Percentiles rank a stretch among this genome's conserved stretches.
Conservation (phyloP, 1,139 yeast species). For the Zygoascus meyerae region DNA sequence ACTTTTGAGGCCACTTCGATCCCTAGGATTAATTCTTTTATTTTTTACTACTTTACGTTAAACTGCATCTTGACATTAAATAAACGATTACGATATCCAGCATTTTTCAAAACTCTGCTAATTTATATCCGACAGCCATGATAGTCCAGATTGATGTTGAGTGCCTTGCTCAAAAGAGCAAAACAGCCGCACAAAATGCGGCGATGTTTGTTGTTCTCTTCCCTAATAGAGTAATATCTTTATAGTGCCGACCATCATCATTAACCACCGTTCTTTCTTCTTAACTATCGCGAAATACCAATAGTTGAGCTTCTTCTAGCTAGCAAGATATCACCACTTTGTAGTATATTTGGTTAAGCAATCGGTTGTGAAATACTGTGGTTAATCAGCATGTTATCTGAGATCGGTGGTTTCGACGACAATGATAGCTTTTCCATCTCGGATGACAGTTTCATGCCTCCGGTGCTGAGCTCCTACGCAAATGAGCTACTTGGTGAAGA, state of each 20-base stretch:
- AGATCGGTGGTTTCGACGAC: slow-evolving; percentile 11
- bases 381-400: slow-evolving; percentile 5
- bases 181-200: too few species aligned
- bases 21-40: too few species aligned
- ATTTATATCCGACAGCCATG: too few species aligned
- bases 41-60: too few species aligned
- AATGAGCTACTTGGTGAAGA: slow-evolving; percentile 37
- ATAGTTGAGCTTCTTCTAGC: background rate
- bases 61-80: too few species aligned
- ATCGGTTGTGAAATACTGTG: too few species aligned
- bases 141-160: too few species aligned
- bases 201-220: slow-evolving; percentile 1
- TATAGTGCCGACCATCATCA: background rate
- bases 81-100: too few species aligned
- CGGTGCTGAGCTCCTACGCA: slow-evolving; percentile 53
- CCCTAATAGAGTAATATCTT: slow-evolving; percentile 4
- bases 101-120: too few species aligned
- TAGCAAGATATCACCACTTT: background rate
- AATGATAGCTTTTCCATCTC: slow-evolving; percentile 27
- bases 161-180: too few species aligned
- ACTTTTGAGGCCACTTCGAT: too few species aligned
- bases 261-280: background rate
- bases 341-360: too few species aligned
- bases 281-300: background rate
- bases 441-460: slow-evolving; percentile 55